Percentiles rank a stretch among this genome's conserved stretches.
Conservation (phyloP, 306 rosid species). For the Hippophae tibetana region DNA sequence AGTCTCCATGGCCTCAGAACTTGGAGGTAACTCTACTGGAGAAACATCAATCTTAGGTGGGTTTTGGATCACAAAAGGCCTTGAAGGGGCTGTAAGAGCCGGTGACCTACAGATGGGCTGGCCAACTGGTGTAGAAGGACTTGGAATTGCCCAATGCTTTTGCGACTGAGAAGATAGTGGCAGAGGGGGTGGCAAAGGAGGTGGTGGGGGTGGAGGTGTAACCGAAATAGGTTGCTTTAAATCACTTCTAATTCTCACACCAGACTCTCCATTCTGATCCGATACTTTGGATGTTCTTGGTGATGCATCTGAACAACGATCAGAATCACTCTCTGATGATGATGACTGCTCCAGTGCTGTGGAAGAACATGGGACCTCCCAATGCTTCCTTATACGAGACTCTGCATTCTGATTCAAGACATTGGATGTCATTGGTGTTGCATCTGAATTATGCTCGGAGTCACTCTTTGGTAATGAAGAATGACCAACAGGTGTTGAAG, state of each 20-base stretch:
- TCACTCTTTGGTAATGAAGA: constrained; percentile 18
- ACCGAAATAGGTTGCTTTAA: constrained; percentile 11
- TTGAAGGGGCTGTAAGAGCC: constrained; percentile 33
- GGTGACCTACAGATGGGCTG: constrained; percentile 30
- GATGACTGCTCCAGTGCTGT: too few species aligned
- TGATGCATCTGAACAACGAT: too few species aligned
- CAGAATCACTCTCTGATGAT: too few species aligned
- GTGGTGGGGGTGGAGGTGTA: constrained; percentile 24
- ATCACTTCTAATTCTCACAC: constrained; percentile 3
- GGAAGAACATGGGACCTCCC: too few species aligned
- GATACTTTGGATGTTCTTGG: too few species aligned
- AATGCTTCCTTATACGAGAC: too few species aligned
- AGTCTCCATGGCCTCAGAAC: constrained; percentile 25
- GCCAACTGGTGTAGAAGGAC: constrained; percentile 25
- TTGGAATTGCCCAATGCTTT: constrained; percentile 18
- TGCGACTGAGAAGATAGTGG: not conserved
- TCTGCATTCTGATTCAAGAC: constrained; percentile 6
- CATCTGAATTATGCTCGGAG: constrained; percentile 17
- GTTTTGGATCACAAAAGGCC: constrained; percentile 31
- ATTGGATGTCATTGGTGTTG: constrained; percentile 12
- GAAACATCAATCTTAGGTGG: constrained; percentile 27
- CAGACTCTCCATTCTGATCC: not conserved
- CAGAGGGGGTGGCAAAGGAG: constrained; percentile 22
- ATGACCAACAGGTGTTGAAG: too few species aligned
- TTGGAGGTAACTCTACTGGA: constrained; percentile 54